phyloP scores from a whole-genome alignment of 768 basidiomycete species.

The Leccinum pellstonianum region DNA sequence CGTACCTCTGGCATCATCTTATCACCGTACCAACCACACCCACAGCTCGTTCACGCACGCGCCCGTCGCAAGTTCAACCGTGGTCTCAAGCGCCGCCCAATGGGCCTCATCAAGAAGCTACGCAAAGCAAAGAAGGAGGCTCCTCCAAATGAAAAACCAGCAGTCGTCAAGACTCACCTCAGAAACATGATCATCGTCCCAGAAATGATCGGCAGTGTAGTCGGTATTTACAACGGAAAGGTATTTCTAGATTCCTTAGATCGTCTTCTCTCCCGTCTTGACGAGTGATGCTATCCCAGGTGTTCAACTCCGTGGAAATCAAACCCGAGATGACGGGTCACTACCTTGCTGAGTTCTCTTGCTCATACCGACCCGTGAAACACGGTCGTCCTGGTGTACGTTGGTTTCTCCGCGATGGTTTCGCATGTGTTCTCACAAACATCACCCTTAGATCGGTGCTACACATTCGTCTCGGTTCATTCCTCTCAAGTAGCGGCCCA shows the following conservation, averaged over 20 bases:
- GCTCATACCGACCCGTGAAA: constrained; percentile 98
- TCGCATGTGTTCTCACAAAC: constrained; percentile 12
- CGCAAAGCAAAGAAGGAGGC: constrained; percentile 99
- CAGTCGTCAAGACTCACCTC: constrained; percentile 98
- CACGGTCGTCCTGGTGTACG: constrained; percentile 99
- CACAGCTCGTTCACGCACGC: constrained; percentile 94
- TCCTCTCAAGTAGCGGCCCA: constrained; percentile 84
- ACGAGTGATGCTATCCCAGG: constrained; percentile 39
- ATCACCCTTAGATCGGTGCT: constrained; percentile 68
- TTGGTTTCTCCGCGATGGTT: constrained; percentile 19
- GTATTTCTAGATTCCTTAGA: constrained; percentile 39
- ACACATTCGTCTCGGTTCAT: constrained; percentile 91
- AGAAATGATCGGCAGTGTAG: constrained; percentile 98
- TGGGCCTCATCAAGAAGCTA: constrained; percentile 99
- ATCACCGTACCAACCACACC: not conserved
- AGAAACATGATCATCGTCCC: constrained; percentile 99
- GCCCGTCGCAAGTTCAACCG: constrained; percentile 98
- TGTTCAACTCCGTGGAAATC: constrained; percentile 96
- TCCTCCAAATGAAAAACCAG: constrained; percentile 98
- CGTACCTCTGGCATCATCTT: constrained; percentile 10
- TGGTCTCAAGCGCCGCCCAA: constrained; percentile 96
- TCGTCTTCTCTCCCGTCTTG: not conserved
- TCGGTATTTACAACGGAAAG: constrained; percentile 99
- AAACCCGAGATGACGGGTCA: constrained; percentile 99
- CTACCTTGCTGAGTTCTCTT: constrained; percentile 97